phyloP scores from a whole-genome alignment of 1,139 yeast genomes.

The Sugiyamaella castrensis region DNA sequence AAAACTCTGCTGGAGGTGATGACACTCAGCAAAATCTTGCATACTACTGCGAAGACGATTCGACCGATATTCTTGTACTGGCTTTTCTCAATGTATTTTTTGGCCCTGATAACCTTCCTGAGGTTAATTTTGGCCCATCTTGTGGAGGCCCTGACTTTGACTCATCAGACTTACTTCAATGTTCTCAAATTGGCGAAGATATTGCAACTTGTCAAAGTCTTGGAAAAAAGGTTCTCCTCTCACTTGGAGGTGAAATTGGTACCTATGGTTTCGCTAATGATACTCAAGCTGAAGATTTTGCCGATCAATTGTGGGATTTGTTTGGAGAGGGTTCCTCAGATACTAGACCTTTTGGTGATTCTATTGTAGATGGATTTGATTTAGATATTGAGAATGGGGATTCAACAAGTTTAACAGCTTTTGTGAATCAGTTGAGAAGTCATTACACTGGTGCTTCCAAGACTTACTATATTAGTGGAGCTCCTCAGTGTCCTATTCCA shows the following conservation, averaged over 20 bases:
- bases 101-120: conserved; percentile 38
- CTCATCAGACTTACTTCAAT: conserved; percentile 55
- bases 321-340: conserved; percentile 87
- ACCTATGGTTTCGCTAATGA: conserved; percentile 57
- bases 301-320: conserved; percentile 73
- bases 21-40: conserved; percentile 45
- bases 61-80: conserved; percentile 69
- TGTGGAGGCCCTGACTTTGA: conserved; percentile 48
- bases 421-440: conserved; percentile 52
- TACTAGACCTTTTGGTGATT: conserved; percentile 71
- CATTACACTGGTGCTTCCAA: conserved; percentile 45
- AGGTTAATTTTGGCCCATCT: conserved; percentile 62
- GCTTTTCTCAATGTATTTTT: conserved; percentile 69
- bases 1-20: conserved; percentile 66
- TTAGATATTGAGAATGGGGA: conserved; percentile 61
- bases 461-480: conserved; percentile 77
- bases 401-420: conserved; percentile 51
- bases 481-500: conserved; percentile 94
- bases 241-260: conserved; percentile 83
- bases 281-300: conserved; percentile 61
- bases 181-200: conserved; percentile 59
- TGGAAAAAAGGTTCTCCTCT: conserved; percentile 70
- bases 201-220: conserved; percentile 67
- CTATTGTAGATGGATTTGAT: conserved; percentile 67
- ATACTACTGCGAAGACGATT: conserved; percentile 63